A percentile compares a stretch with the other conserved stretches of the same genome.
Evolutionary conservation across 2,329 filamentous ascomycete species (phyloP).

Genomic region (Colletotrichum theobromicola): DNA sequence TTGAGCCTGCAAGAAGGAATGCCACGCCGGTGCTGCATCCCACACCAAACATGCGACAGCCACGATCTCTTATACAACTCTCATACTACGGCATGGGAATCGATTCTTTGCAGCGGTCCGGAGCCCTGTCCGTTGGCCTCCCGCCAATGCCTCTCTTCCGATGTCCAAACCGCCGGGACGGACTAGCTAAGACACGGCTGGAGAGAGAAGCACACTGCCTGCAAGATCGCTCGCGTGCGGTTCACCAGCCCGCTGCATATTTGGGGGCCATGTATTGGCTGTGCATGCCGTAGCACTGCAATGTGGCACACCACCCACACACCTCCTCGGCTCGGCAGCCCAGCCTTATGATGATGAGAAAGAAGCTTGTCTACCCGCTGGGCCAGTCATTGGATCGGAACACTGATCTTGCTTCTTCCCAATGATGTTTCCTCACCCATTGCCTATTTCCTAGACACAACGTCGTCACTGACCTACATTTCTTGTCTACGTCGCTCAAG

Average conservation of each 20-base stretch:
- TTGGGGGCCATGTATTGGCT: conserved; percentile 5
- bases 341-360: neutral
- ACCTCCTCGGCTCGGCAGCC: neutral
- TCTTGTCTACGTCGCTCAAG: neutral
- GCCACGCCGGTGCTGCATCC: neutral
- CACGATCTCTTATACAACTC: neutral
- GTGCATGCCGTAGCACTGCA: neutral
- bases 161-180: neutral
- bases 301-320: neutral
- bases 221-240: neutral
- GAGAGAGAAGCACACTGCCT: neutral
- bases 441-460: neutral
- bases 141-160: neutral
- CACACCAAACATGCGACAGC: neutral
- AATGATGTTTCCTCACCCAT: neutral
- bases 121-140: neutral
- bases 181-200: neutral
- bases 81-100: neutral
- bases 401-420: neutral
- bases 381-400: neutral
- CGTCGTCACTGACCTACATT: neutral
- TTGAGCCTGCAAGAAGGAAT: neutral
- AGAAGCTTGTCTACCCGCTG: neutral
- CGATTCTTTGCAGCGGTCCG: neutral
- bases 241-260: neutral